A percentile compares a stretch with the other conserved stretches of the same genome.
Evolutionary conservation across 495 filamentous ascomycete genomes (phyloP).

Genomic region (Symbiotaphrina buchneri): DNA sequence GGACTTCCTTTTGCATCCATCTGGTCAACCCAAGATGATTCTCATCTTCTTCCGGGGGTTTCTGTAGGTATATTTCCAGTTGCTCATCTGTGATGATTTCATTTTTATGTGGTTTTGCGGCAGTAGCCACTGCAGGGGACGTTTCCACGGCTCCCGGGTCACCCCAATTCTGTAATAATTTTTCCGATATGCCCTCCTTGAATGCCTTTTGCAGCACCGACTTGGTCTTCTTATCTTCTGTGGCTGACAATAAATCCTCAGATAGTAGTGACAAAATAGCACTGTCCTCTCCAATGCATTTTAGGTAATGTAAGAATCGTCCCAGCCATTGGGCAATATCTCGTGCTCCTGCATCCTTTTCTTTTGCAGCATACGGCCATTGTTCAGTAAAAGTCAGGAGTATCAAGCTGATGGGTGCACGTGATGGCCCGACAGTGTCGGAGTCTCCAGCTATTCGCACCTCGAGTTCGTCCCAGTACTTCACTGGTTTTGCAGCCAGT

Average conservation of each 20-base stretch:
- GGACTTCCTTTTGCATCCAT: constrained; percentile 54
- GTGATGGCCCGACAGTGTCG: too few relatives aligned
- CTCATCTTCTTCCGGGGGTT: not conserved
- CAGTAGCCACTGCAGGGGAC: too few relatives aligned
- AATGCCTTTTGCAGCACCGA: constrained; percentile 19
- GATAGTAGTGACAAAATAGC: constrained; percentile 17
- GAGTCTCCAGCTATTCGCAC: too few relatives aligned
- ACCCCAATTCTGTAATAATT: not conserved
- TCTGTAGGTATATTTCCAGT: not conserved
- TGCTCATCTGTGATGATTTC: not conserved
- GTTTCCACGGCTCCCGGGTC: not conserved
- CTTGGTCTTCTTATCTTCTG: constrained; percentile 15
- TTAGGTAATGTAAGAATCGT: constrained; percentile 21
- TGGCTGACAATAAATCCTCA: constrained; percentile 16
- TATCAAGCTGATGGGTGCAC: constrained; percentile 26
- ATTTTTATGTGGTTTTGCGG: not conserved
- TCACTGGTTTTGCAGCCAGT: constrained; percentile 44
- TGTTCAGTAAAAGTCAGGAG: constrained; percentile 49
- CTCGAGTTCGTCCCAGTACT: constrained; percentile 38
- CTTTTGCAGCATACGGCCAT: constrained; percentile 31
- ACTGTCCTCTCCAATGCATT: constrained; percentile 18
- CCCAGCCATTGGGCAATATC: constrained; percentile 35
- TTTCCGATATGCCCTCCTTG: constrained; percentile 6
- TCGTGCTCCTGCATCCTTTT: constrained; percentile 12
- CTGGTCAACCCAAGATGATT: constrained; percentile 12